These are phyloP conservation scores for Candida albicans DNA, from an alignment of 1,139 yeast genomes.

Conservation along the genomic window DNA sequence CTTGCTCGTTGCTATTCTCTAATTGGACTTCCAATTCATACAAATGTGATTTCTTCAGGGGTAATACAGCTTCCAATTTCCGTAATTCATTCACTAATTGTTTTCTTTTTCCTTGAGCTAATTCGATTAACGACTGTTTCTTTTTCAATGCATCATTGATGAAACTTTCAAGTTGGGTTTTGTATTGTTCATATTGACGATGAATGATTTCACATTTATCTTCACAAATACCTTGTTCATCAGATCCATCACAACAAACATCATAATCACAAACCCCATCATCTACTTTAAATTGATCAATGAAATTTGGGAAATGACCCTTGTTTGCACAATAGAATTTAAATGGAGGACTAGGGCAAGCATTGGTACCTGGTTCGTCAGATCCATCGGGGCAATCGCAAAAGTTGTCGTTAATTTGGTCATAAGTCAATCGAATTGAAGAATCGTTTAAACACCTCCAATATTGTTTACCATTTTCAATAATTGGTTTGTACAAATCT, in stretches of 20 bases:
- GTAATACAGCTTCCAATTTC: constrained; percentile 26
- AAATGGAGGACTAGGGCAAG: constrained; percentile 55
- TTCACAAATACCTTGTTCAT: constrained; percentile 64
- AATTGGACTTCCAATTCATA: constrained; percentile 12
- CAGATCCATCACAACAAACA: constrained; percentile 92
- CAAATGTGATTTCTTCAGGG: constrained; percentile 25
- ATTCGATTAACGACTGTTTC: constrained; percentile 25
- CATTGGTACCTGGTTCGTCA: constrained; percentile 95
- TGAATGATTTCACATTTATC: constrained; percentile 56
- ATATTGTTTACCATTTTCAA: constrained; percentile 34
- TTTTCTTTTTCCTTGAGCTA: constrained; percentile 22
- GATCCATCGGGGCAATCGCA: constrained; percentile 99
- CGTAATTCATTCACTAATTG: constrained; percentile 27
- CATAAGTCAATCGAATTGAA: constrained; percentile 54
- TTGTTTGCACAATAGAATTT: constrained; percentile 74
- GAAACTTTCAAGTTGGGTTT: constrained; percentile 16
- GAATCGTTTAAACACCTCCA: constrained; percentile 77
- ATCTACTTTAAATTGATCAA: constrained; percentile 65
- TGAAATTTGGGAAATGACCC: constrained; percentile 61
- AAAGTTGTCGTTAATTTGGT: constrained; percentile 79
- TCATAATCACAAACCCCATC: constrained; percentile 95
- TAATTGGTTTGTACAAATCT: constrained; percentile 53
- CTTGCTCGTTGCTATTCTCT: constrained; percentile 13
- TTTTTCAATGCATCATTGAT: constrained; percentile 23
- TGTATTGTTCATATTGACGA: constrained; percentile 28